phyloP scores from a whole-genome alignment of 2,329 filamentous ascomycete genomes.

The Aspergillus sclerotialis region DNA sequence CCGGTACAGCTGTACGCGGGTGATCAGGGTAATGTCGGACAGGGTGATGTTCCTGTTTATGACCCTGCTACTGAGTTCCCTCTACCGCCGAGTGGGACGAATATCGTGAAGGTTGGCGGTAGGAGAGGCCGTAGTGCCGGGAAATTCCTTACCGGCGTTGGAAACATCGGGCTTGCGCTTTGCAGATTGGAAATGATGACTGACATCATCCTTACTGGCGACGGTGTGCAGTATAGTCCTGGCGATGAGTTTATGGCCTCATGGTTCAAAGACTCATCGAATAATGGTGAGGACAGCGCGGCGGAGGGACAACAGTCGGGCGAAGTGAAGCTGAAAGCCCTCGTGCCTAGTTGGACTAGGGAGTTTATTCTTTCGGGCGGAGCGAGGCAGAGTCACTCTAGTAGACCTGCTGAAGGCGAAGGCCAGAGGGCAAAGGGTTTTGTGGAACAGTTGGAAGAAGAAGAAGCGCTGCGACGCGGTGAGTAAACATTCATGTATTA shows the following conservation, averaged over 20 bases:
- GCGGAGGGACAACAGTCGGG: slow-evolving; percentile 22
- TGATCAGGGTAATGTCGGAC: slow-evolving; percentile 31
- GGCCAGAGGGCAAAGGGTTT: slow-evolving; percentile 28
- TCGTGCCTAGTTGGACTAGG: slow-evolving; percentile 71
- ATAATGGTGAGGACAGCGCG: slow-evolving; percentile 36
- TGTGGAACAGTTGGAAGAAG: slow-evolving; percentile 31
- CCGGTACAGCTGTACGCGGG: slow-evolving; percentile 66
- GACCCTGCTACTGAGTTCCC: slow-evolving; percentile 17
- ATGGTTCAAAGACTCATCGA: slow-evolving; percentile 54
- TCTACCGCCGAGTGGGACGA: slow-evolving; percentile 35
- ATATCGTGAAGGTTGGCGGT: slow-evolving; percentile 47
- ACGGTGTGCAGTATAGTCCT: slow-evolving; percentile 53
- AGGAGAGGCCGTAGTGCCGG: slow-evolving; percentile 63
- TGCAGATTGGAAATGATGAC: slow-evolving; percentile 91
- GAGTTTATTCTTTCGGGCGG: slow-evolving; percentile 35
- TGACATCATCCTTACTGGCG: slow-evolving; percentile 63
- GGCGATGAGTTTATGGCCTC: slow-evolving; percentile 57
- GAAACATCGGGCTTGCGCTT: slow-evolving; percentile 79
- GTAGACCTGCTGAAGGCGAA: slow-evolving; percentile 16
- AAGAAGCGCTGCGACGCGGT: slow-evolving; percentile 19
- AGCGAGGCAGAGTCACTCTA: slow-evolving; percentile 25
- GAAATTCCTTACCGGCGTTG: slow-evolving; percentile 70
- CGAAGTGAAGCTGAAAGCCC: slow-evolving; percentile 62
- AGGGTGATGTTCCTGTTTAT: slow-evolving; percentile 45
- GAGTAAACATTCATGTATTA: slow-evolving; percentile 14